Evolutionary conservation across 2,329 filamentous ascomycete genomes (phyloP).

Genomic region (Tothia fuscella): DNA sequence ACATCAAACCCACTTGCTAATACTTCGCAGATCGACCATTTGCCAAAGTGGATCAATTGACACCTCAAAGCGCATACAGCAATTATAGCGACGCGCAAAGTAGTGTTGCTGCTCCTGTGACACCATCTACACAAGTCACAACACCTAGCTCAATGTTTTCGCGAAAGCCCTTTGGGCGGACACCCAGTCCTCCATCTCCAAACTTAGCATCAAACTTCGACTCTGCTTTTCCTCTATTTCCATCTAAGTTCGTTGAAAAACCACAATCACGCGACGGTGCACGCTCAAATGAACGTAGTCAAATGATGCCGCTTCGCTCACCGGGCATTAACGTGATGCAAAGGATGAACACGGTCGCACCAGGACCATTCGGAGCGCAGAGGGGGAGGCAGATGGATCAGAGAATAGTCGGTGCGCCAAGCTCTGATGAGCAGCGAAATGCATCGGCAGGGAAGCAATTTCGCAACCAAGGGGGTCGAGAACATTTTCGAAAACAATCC

Average conservation of each 20-base stretch:
- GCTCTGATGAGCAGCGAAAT: not conserved
- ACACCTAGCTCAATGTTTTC: constrained; percentile 10
- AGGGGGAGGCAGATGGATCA: constrained; percentile 20
- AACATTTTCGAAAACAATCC: constrained; percentile 7
- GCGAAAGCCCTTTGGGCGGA: constrained; percentile 11
- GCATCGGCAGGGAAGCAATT: constrained; percentile 21
- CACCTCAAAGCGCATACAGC: constrained; percentile 44
- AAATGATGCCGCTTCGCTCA: constrained; percentile 31
- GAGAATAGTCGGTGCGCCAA: constrained; percentile 17
- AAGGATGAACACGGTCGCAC: constrained; percentile 53
- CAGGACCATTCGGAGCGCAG: constrained; percentile 51
- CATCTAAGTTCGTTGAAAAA: constrained; percentile 25
- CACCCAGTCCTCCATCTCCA: constrained; percentile 21
- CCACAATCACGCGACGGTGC: constrained; percentile 15
- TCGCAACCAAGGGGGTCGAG: constrained; percentile 23
- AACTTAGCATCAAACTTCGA: constrained; percentile 30
- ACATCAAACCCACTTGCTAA: constrained; percentile 29
- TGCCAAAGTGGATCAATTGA: constrained; percentile 43
- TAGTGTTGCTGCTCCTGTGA: constrained; percentile 23
- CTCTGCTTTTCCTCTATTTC: constrained; percentile 43
- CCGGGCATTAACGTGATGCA: constrained; percentile 42
- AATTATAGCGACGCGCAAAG: constrained; percentile 24
- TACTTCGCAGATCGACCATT: constrained; percentile 40
- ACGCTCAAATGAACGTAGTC: not conserved
- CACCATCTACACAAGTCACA: constrained; percentile 14